A percentile compares a stretch with the other conserved stretches of the same genome.
These are phyloP conservation scores for Alternaria rosae DNA, from an alignment of 2,329 filamentous ascomycete genomes.

Conservation along the genomic window DNA sequence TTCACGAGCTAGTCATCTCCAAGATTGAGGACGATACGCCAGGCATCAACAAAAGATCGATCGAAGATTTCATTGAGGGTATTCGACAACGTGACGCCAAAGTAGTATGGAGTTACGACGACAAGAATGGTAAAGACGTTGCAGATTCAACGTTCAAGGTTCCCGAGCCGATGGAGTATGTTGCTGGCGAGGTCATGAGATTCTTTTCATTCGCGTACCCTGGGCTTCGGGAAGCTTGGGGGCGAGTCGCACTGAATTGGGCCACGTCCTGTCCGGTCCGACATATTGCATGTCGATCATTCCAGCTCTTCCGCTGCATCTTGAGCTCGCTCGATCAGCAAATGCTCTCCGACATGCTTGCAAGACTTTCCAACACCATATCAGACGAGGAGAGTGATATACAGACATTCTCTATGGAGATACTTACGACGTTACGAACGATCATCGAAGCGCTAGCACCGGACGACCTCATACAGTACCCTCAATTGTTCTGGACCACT, in stretches of 20 bases:
- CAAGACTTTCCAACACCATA: conserved; percentile 92
- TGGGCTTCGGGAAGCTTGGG: conserved; percentile 89
- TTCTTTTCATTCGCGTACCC: conserved; percentile 87
- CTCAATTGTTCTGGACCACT: conserved; percentile 97
- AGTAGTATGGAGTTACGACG: conserved; percentile 94
- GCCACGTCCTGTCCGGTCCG: conserved; percentile 95
- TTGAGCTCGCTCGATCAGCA: conserved; percentile 87
- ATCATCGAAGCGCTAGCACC: conserved; percentile 86
- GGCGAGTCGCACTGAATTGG: conserved; percentile 88
- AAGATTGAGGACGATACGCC: conserved; percentile 73
- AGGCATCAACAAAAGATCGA: conserved; percentile 72
- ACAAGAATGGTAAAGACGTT: conserved; percentile 77
- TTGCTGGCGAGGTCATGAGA: conserved; percentile 81
- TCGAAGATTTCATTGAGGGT: conserved; percentile 87
- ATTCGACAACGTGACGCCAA: conserved; percentile 83
- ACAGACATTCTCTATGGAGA: conserved; percentile 97
- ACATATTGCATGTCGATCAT: conserved; percentile 94
- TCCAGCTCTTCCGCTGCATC: conserved; percentile 96
- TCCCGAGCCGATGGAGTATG: conserved; percentile 83
- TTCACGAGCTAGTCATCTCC: conserved; percentile 91
- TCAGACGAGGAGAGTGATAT: conserved; percentile 93
- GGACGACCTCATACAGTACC: conserved; percentile 83
- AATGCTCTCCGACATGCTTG: conserved; percentile 98
- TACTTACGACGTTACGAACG: conserved; percentile 89
- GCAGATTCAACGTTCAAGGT: conserved; percentile 80